These are phyloP conservation scores for Fragaria vesca DNA, from an alignment of 306 rosid species.

Conservation along the genomic window DNA sequence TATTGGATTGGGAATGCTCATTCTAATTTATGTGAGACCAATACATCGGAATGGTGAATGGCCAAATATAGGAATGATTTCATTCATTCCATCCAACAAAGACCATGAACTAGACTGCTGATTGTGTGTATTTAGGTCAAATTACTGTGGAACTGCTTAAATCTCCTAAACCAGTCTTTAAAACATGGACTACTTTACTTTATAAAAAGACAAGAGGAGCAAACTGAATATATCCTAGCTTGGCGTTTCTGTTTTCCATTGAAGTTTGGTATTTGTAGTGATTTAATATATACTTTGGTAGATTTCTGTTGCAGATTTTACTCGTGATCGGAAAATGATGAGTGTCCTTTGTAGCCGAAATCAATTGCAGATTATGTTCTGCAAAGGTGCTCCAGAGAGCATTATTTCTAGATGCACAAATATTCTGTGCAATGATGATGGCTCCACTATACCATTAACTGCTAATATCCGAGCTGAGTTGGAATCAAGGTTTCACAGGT, in stretches of 20 bases:
- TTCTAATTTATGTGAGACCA: background rate
- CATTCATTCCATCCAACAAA: background rate
- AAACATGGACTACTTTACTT: background rate
- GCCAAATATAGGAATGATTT: background rate
- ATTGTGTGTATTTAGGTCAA: background rate
- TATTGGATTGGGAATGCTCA: background rate
- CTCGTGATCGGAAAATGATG: conserved; percentile 98
- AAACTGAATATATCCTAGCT: background rate
- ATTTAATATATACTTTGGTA: conserved; percentile 47
- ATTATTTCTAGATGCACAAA: conserved; percentile 75
- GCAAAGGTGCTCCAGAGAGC: conserved; percentile 98
- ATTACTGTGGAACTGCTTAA: background rate
- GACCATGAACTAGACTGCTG: background rate
- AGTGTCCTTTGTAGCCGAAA: conserved; percentile 89
- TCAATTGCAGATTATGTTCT: conserved; percentile 70
- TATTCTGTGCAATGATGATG: conserved; percentile 74
- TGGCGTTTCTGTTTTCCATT: background rate
- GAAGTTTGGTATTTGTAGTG: conserved; percentile 12
- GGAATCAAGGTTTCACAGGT: conserved; percentile 78
- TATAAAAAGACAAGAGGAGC: background rate
- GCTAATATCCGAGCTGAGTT: conserved; percentile 67
- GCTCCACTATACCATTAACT: conserved; percentile 71
- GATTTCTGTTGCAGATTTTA: conserved; percentile 75
- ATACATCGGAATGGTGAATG: background rate
- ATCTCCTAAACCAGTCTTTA: background rate